Base-by-base conservation (phyloP, 1,284 basidiomycete genomes). In the Malassezia cuniculi region DNA sequence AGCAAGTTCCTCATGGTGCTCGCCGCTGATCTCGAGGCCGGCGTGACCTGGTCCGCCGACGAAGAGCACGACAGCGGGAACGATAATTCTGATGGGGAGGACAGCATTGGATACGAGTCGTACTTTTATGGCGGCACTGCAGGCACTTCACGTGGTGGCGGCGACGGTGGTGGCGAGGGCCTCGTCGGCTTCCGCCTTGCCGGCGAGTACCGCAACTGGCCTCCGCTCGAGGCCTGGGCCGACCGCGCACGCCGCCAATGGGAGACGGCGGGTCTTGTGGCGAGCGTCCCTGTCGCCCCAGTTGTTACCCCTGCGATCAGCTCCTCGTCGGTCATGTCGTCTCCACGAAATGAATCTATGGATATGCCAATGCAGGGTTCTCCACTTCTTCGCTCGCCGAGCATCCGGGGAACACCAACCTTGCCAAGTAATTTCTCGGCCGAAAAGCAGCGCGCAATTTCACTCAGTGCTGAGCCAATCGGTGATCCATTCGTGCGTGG, bases 1-100 rank as follows among this genome's bases (percentile, higher is more conserved):
- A 90, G 83, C 24, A 80, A 80, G 58, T 97, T 87, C 82, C 70
- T 97, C 26, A 79, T 85, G n/a, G 74, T 73, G 33, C 90, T 95
- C 60, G 86, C 79, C 3, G 90, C 97, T 31, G 87, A 95, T 48
- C 69, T 97, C 18, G 90, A 95, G 71, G 77, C 71, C 33, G 85
- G 85, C 3, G 85, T 89, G 5, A 50, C 56, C 15, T 66, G 46
- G 45, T 51, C 50, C 17, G 52, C 62, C 22, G 55, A 59, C 17
- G 60, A 50, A 24, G 32, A 29, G 1, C 40, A 30, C 11, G 35
- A 37, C 6, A 49, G 50, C 36, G 50, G 48, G 26, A 50, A 51
- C 9, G 59, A 55, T 30, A 57, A 60, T 22, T 19, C 22, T 10
- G 30, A 25, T 11, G 36, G 38, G 30, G 62, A 65, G 34, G 62